Conservation (phyloP, 2,329 filamentous ascomycete species). For the Hyphodiscus sp. region DNA sequence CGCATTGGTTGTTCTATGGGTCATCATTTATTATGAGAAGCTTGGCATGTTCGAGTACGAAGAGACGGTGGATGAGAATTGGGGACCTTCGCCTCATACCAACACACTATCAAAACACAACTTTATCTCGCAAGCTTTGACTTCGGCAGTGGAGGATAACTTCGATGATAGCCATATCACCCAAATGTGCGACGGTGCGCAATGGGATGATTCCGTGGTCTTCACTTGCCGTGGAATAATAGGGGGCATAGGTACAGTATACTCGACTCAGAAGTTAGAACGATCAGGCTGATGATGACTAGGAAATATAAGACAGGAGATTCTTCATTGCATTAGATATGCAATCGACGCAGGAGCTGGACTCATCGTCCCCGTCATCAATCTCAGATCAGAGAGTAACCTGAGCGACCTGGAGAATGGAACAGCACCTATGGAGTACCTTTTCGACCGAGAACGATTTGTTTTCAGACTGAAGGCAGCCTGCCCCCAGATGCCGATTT, state of each 20-base stretch:
- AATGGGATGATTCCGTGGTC: background rate
- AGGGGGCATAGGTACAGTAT: background rate
- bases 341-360: constrained; percentile 7
- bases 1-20: background rate
- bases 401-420: constrained; percentile 1
- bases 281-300: background rate
- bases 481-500: constrained; percentile 11
- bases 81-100: background rate
- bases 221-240: background rate
- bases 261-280: background rate
- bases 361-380: constrained; percentile 4
- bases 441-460: constrained; percentile 10
- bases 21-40: background rate
- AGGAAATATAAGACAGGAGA: constrained; percentile 8
- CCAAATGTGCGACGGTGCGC: background rate
- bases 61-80: too few relatives aligned
- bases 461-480: constrained; percentile 2
- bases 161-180: background rate
- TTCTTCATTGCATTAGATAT: constrained; percentile 7
- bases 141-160: background rate
- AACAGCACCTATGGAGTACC: constrained; percentile 8
- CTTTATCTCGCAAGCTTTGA: background rate
- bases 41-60: background rate
- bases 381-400: background rate
- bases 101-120: background rate